phyloP scores from a whole-genome alignment of 352 stramenopile genomes.

The Globisporangium iwayamae region DNA sequence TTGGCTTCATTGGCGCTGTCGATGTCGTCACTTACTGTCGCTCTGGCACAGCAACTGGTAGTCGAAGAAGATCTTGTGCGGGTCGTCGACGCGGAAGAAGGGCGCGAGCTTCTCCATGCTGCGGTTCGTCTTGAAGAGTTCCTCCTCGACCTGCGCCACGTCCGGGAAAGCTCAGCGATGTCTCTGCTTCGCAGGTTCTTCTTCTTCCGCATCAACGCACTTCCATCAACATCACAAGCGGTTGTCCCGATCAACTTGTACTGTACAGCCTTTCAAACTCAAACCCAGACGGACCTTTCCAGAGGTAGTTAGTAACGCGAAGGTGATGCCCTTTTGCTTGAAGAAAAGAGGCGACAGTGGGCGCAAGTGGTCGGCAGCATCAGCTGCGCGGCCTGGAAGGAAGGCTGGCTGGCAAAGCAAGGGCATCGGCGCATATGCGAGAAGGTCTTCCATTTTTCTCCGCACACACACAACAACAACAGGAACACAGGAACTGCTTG shows the following conservation, averaged over 20 bases:
- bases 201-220: too few relatives aligned
- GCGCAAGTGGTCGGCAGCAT: neutral
- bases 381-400: neutral
- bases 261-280: neutral
- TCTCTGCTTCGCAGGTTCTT: conserved; percentile 16
- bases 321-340: conserved; percentile 6
- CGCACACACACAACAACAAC: neutral
- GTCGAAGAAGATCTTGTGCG: conserved; percentile 78
- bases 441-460: neutral
- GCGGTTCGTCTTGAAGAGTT: conserved; percentile 64
- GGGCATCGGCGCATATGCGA: neutral
- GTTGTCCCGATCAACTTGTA: neutral
- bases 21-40: conserved; percentile 11
- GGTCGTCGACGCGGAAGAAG: conserved; percentile 71
- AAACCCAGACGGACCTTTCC: too few relatives aligned
- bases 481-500: neutral
- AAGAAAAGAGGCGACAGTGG: neutral
- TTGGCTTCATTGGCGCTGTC: conserved; percentile 1
- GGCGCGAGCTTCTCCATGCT: conserved; percentile 73
- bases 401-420: too few relatives aligned
- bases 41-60: conserved; percentile 39
- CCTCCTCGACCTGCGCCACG: conserved; percentile 70
- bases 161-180: conserved; percentile 65
- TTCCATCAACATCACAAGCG: neutral
- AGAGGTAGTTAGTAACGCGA: conserved; percentile 10